Conservation (phyloP, 1,284 basidiomycete genomes). For the Cutaneotrichosporon sp. region DNA sequence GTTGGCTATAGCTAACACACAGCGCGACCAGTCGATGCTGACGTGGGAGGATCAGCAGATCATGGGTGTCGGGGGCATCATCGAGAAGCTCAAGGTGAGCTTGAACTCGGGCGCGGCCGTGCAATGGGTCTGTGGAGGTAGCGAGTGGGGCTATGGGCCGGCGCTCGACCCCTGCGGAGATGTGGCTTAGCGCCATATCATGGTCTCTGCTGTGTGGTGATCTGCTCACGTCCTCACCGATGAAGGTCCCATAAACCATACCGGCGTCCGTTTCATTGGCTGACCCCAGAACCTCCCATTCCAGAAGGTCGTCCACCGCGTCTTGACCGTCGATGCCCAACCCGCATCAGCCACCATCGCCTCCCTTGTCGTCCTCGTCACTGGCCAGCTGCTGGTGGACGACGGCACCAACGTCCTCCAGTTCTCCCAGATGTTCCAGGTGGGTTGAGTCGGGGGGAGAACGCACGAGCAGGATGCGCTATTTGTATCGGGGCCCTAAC, state of each 20-base stretch:
- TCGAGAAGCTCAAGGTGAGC: conserved; percentile 74
- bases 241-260: no score
- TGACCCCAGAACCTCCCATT: conserved; percentile 68
- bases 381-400: conserved; percentile 78
- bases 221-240: no score
- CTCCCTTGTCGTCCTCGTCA: conserved; percentile 80
- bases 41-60: conserved; percentile 71
- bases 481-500: neutral
- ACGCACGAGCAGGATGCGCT: no score
- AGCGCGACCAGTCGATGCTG: conserved; percentile 84
- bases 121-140: neutral
- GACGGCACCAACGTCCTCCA: conserved; percentile 70
- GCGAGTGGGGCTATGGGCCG: neutral
- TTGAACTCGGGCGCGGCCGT: neutral
- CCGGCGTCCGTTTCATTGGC: neutral
- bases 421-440: conserved; percentile 87
- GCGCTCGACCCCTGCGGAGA: no score
- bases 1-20: conserved; percentile 13
- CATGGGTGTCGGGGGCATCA: conserved; percentile 60
- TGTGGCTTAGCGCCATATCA: no score
- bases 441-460: no score
- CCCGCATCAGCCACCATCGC: conserved; percentile 64
- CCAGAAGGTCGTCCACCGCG: conserved; percentile 70
- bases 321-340: conserved; percentile 83
- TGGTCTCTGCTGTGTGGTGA: no score